Evolutionary conservation across 192 early-diverging fungal species (phyloP), one percentile per base, ranked within the genome.

Genomic region (Coemansia sp.): DNA sequence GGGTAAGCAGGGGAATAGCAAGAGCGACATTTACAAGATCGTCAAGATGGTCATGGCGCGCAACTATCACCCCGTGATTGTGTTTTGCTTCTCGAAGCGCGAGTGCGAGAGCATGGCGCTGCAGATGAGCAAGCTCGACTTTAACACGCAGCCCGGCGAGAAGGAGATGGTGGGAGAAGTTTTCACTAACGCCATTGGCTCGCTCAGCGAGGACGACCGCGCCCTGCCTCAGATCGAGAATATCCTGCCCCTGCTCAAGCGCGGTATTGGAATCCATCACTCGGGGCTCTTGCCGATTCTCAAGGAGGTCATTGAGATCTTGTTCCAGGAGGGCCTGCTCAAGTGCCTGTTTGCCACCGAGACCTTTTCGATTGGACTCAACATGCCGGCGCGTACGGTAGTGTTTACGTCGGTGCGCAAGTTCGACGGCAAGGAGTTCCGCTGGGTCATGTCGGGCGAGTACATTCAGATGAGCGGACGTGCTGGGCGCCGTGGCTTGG

Each of bases 401-500:
- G 94, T 99, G 3, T 99, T 99, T 66, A 97, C 96, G 0, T 87
- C 89, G 56, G 90, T 95, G 5, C 87, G 90, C 59, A 99, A 99
- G 66, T 98, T 87, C 69, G 97, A 99, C 73, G 97, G 97, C 59
- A 90, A 90, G 66, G 89, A 92, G 41, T 85, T 79, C 19, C 88
- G 97, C 59, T 94, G 90, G 88, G 86, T 96, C 19, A 87, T 88
- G 61, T 88, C 88, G 36, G 97, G 97, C 72, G 97, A 99, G 84
- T 99, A 99, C 81, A 99, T 98, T 80, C 97, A 99, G 83, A 99
- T 99, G 97, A 93, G 92, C 74, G 97, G 97, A 46, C 92, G 97
- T 74, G 97, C 97, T 14, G 97, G 97, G 60, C 88, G 97, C 41
- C 91, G 97, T 84, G 97, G 97, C 31, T 84, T 97, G 45, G 97